phyloP scores from a whole-genome alignment of 2,329 filamentous ascomycete genomes.

The Penicillium sp. region DNA sequence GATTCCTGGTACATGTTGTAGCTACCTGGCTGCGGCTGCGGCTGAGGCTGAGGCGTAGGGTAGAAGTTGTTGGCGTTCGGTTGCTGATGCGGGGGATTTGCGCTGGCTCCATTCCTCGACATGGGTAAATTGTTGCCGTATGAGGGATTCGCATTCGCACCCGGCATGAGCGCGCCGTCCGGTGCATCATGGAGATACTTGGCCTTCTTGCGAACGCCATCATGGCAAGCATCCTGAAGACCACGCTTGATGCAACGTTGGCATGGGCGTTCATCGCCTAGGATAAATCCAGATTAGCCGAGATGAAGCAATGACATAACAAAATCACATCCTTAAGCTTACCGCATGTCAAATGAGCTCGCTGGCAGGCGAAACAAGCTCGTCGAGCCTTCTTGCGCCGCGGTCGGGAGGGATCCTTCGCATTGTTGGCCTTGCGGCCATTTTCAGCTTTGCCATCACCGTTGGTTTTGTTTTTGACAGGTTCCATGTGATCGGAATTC shows the following conservation, averaged over 20 bases:
- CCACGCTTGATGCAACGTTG: slow-evolving; percentile 90
- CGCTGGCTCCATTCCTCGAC: slow-evolving; percentile 29
- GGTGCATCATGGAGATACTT: slow-evolving; percentile 98
- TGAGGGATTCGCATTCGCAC: slow-evolving; percentile 59
- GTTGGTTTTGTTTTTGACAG: slow-evolving; percentile 43
- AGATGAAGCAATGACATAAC: slow-evolving; percentile 1
- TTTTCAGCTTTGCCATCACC: slow-evolving; percentile 55
- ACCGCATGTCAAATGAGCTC: slow-evolving; percentile 97
- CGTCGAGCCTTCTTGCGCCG: slow-evolving; percentile 91
- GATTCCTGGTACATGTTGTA: slow-evolving; percentile 47
- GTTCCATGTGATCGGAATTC: slow-evolving; percentile 35
- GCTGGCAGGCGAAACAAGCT: slow-evolving; percentile 93
- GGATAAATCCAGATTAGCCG: not conserved
- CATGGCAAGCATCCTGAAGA: slow-evolving; percentile 83
- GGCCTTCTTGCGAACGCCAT: slow-evolving; percentile 95
- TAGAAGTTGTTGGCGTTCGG: slow-evolving; percentile 29
- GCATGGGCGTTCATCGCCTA: slow-evolving; percentile 95
- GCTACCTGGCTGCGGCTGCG: slow-evolving; percentile 21
- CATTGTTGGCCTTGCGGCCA: slow-evolving; percentile 55
- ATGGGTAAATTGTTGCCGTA: slow-evolving; percentile 29
- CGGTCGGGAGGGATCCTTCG: slow-evolving; percentile 85
- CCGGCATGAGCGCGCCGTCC: slow-evolving; percentile 80
- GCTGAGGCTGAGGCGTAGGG: slow-evolving; percentile 31
- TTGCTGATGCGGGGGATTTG: slow-evolving; percentile 23
- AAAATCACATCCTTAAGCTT: slow-evolving; percentile 47